Conservation (phyloP, 2,329 filamentous ascomycete genomes). For the Penicillium occitanis region DNA sequence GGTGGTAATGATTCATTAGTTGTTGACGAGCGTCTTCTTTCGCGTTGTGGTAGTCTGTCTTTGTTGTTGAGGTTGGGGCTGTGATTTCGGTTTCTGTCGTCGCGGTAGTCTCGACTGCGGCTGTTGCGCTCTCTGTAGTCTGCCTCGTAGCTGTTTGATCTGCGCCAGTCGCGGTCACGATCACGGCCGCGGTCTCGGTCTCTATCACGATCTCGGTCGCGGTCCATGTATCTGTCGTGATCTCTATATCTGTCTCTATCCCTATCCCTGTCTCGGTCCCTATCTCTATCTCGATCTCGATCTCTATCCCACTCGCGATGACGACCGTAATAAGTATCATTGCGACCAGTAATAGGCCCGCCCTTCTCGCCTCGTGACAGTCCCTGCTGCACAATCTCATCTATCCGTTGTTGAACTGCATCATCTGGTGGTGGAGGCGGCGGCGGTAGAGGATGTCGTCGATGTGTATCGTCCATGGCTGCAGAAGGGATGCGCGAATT, state of each 20-base stretch:
- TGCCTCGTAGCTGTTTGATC: constrained; percentile 13
- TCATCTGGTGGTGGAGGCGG: constrained; percentile 27
- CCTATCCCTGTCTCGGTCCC: constrained; percentile 22
- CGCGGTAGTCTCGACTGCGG: constrained; percentile 13
- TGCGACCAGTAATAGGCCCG: constrained; percentile 17
- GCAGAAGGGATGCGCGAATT: constrained; percentile 22
- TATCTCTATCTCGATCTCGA: constrained; percentile 23
- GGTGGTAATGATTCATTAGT: constrained; percentile 2
- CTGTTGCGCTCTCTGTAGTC: constrained; percentile 15
- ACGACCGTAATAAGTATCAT: constrained; percentile 20
- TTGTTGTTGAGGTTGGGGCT: constrained; percentile 8
- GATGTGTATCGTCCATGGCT: constrained; percentile 11
- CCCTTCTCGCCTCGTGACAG: constrained; percentile 20
- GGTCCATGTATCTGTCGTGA: constrained; percentile 19
- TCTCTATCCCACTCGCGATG: constrained; percentile 26
- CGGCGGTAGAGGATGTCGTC: constrained; percentile 25
- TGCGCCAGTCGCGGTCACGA: constrained; percentile 14
- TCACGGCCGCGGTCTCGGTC: background rate
- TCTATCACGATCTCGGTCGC: background rate
- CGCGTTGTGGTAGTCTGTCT: background rate
- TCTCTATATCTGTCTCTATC: background rate
- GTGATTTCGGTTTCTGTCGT: constrained; percentile 22
- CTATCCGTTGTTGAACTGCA: constrained; percentile 39
- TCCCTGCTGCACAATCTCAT: constrained; percentile 36
- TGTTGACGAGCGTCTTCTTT: constrained; percentile 9